Evolutionary conservation across 768 basidiomycete genomes (phyloP).

Genomic region (Lactarius hatsudake): DNA sequence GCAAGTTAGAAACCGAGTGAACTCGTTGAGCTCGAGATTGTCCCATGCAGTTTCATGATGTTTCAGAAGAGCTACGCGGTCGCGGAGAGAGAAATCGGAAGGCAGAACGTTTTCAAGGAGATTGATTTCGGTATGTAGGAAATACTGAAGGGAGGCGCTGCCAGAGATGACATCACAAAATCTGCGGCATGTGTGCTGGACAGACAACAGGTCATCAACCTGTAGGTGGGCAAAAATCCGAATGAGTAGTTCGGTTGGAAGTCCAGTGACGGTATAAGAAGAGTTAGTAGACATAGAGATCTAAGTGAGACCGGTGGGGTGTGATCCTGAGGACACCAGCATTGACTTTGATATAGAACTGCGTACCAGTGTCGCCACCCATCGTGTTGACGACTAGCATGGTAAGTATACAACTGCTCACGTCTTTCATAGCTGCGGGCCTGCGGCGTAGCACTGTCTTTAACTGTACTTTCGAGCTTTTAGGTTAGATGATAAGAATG

Average conservation of each 20-base stretch:
- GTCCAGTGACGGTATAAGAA: too few species aligned
- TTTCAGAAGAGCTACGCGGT: not conserved
- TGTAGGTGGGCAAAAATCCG: not conserved
- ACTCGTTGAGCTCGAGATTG: not conserved
- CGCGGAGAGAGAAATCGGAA: not conserved
- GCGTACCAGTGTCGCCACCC: not conserved
- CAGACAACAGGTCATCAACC: not conserved
- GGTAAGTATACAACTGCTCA: too few species aligned
- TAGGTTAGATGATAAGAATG: too few species aligned
- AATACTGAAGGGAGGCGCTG: not conserved
- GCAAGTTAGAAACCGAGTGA: too few species aligned
- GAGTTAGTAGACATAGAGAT: too few species aligned
- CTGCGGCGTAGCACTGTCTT: too few species aligned
- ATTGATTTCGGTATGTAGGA: not conserved
- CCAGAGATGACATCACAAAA: not conserved
- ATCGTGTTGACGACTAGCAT: not conserved
- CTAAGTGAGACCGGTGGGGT: too few species aligned
- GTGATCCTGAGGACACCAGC: not conserved
- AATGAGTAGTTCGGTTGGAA: too few species aligned
- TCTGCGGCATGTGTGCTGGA: conserved; percentile 5
- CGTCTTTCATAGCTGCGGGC: too few species aligned
- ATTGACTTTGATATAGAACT: not conserved
- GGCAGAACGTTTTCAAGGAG: not conserved
- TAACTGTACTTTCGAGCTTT: too few species aligned
- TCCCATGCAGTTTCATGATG: not conserved